These are phyloP conservation scores for Salvia miltiorrhiza DNA, from an alignment of 257 asterid genomes.

Conservation along the genomic window DNA sequence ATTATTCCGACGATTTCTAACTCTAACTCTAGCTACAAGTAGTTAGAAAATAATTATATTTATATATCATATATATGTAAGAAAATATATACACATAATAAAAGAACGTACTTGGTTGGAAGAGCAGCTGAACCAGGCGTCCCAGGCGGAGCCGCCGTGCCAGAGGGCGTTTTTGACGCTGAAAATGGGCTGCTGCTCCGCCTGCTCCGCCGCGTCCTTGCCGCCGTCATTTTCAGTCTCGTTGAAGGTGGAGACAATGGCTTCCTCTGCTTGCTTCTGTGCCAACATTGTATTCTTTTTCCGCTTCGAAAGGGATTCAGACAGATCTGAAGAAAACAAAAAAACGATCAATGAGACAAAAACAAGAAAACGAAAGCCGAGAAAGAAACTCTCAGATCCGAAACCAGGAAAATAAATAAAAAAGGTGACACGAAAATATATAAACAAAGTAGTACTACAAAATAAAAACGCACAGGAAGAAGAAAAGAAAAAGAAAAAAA, in stretches of 20 bases:
- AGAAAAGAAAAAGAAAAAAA: background rate
- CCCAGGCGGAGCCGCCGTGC: constrained; percentile 99
- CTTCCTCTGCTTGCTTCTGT: constrained; percentile 89
- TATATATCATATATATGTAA: too few relatives aligned
- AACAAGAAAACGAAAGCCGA: constrained; percentile 31
- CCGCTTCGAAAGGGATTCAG: background rate
- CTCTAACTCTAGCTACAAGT: background rate
- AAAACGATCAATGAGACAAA: constrained; percentile 24
- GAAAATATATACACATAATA: too few relatives aligned
- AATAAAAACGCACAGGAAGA: background rate
- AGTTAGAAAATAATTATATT: too few relatives aligned
- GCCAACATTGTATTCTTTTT: constrained; percentile 46
- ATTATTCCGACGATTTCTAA: background rate
- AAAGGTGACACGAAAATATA: background rate
- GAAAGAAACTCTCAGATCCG: constrained; percentile 21
- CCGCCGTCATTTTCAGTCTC: constrained; percentile 49
- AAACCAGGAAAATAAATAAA: background rate
- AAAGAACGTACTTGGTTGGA: constrained; percentile 68
- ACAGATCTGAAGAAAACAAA: constrained; percentile 8
- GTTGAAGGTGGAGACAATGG: constrained; percentile 64
- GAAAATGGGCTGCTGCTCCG: constrained; percentile 53
- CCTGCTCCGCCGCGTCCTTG: constrained; percentile 30
- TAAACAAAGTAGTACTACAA: background rate
- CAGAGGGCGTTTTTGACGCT: constrained; percentile 69
- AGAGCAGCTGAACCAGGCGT: constrained; percentile 98